A percentile compares a stretch with the other conserved stretches of the same genome.
These are phyloP conservation scores for Neonectria punicea DNA, from an alignment of 2,329 filamentous ascomycete genomes.

Conservation along the genomic window DNA sequence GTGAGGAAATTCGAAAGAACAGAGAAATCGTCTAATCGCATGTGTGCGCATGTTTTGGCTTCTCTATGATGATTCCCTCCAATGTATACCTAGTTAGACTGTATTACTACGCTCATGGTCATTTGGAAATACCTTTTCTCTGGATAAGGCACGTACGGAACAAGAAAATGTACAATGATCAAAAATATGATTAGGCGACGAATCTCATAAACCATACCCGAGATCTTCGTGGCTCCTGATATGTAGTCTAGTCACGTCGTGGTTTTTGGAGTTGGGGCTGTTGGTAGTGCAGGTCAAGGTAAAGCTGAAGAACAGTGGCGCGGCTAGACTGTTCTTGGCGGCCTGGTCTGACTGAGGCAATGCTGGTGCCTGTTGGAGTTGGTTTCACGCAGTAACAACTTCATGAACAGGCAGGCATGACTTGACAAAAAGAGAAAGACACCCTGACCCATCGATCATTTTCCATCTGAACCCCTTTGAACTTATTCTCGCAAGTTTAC, in stretches of 20 bases:
- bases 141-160: not conserved
- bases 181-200: not conserved
- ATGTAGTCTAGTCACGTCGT: too few relatives aligned
- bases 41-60: conserved; percentile 28
- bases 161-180: conserved; percentile 16
- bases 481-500: not conserved
- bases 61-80: conserved; percentile 15
- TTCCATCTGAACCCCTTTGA: too few relatives aligned
- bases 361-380: conserved; percentile 35
- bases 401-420: not conserved
- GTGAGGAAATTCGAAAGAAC: conserved; percentile 33
- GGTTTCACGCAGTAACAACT: conserved; percentile 5
- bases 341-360: conserved; percentile 18
- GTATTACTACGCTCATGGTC: conserved; percentile 12
- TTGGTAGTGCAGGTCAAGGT: not conserved
- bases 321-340: conserved; percentile 17
- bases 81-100: conserved; percentile 6
- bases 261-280: not conserved
- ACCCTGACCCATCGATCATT: not conserved
- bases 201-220: not conserved
- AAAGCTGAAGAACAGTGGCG: conserved; percentile 11
- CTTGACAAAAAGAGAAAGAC: not conserved
- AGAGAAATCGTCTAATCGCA: not conserved
- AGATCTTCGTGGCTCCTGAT: not conserved
- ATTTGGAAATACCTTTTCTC: conserved; percentile 27